Evolutionary conservation across 805 yeast species (phyloP).

Genomic region (Metschnikowia anglica): DNA sequence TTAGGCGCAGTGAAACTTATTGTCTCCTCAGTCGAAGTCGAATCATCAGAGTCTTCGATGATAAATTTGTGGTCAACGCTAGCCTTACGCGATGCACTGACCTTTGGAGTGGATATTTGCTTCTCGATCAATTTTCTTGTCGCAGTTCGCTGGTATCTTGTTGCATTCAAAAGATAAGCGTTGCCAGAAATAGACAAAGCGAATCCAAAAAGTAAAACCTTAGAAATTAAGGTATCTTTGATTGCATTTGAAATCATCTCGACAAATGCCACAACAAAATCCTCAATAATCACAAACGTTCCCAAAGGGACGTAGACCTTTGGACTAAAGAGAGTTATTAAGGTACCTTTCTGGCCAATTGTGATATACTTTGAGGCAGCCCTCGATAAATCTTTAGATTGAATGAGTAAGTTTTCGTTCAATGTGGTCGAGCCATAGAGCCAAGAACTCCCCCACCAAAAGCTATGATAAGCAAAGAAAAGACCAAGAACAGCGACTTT

Average conservation of each 20-base stretch:
- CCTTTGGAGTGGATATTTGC: constrained; percentile 33
- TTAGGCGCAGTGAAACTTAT: constrained; percentile 25
- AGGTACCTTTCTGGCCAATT: constrained; percentile 48
- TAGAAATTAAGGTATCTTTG: constrained; percentile 77
- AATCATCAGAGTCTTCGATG: constrained; percentile 16
- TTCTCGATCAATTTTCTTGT: constrained; percentile 41
- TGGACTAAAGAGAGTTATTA: constrained; percentile 59
- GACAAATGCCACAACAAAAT: constrained; percentile 49
- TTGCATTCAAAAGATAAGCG: constrained; percentile 80
- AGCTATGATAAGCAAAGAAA: constrained; percentile 62
- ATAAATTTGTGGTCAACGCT: constrained; percentile 6
- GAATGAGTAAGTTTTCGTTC: constrained; percentile 17
- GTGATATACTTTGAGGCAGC: constrained; percentile 44
- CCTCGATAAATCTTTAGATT: constrained; percentile 34
- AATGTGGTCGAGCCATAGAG: constrained; percentile 35
- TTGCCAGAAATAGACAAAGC: constrained; percentile 77
- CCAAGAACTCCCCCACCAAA: constrained; percentile 73
- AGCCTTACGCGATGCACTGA: constrained; percentile 1
- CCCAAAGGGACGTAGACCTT: constrained; percentile 60
- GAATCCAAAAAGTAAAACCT: constrained; percentile 68
- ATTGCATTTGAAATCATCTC: constrained; percentile 65
- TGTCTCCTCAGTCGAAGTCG: constrained; percentile 25
- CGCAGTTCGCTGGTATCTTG: constrained; percentile 61
- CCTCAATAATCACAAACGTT: constrained; percentile 59
- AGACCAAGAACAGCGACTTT: constrained; percentile 60